Conservation (phyloP, 2,329 filamentous ascomycete genomes). For the Ascomycota sp. region DNA sequence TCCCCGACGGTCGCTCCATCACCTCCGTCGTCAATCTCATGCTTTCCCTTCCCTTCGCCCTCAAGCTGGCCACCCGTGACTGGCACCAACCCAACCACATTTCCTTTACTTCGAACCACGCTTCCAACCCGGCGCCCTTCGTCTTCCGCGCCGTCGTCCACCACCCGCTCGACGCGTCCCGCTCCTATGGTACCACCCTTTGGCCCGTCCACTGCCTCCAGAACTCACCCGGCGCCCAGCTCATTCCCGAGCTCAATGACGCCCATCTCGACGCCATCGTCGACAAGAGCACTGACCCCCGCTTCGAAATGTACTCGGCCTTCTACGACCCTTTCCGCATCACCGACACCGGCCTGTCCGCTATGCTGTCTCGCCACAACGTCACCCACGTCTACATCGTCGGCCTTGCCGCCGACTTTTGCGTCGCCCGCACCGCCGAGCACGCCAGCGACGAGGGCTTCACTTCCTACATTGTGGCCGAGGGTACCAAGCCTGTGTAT, state of each 20-base stretch:
- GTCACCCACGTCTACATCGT: conserved; percentile 71
- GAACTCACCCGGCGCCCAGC: conserved; percentile 45
- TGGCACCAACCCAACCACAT: conserved; percentile 69
- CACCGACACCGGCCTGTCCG: conserved; percentile 41
- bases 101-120: conserved; percentile 74
- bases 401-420: conserved; percentile 77
- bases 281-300: conserved; percentile 54
- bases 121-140: conserved; percentile 41
- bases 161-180: conserved; percentile 42
- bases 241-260: conserved; percentile 51
- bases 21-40: conserved; percentile 54
- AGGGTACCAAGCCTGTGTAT: conserved; percentile 59
- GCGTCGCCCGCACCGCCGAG: conserved; percentile 62
- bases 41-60: conserved; percentile 46
- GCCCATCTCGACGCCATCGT: conserved; percentile 42
- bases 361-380: conserved; percentile 28
- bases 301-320: conserved; percentile 84
- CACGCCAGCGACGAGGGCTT: conserved; percentile 64
- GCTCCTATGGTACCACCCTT: conserved; percentile 46
- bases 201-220: conserved; percentile 90
- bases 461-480: conserved; percentile 52
- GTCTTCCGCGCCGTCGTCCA: conserved; percentile 39
- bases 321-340: conserved; percentile 66
- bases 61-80: conserved; percentile 78
- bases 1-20: conserved; percentile 52